A percentile compares a stretch with the other conserved stretches of the same genome.
These are phyloP conservation scores for Pochonia chlamydosporia DNA, from an alignment of 2,329 filamentous ascomycete species.

Conservation along the genomic window DNA sequence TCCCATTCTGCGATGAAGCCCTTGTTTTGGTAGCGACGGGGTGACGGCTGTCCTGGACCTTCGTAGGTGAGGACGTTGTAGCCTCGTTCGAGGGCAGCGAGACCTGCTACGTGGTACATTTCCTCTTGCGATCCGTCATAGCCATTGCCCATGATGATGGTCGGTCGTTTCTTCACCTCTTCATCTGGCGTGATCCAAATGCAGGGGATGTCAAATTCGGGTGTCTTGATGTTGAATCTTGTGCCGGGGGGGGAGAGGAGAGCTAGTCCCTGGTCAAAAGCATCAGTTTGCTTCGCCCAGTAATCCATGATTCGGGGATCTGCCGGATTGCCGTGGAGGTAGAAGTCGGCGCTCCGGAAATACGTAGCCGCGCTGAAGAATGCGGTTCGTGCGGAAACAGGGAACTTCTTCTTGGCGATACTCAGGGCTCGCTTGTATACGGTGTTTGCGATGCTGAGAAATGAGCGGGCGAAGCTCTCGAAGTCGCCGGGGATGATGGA, in stretches of 20 bases:
- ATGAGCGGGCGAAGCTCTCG: conserved; percentile 17
- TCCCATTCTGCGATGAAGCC: conserved; percentile 42
- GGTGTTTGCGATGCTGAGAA: conserved; percentile 14
- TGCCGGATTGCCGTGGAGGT: conserved; percentile 30
- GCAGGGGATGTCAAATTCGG: conserved; percentile 24
- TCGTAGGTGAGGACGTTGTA: conserved; percentile 38
- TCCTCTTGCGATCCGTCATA: conserved; percentile 37
- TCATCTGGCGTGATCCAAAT: conserved; percentile 20
- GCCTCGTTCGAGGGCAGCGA: conserved; percentile 28
- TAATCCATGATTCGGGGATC: conserved; percentile 31
- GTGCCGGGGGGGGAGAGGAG: conserved; percentile 26
- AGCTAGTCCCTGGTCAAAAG: conserved; percentile 32
- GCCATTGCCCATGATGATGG: conserved; percentile 32
- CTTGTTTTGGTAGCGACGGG: conserved; percentile 32
- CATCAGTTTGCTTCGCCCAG: conserved; percentile 27
- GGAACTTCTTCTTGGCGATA: conserved; percentile 11
- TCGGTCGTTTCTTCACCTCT: conserved; percentile 20
- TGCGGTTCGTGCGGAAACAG: conserved; percentile 18
- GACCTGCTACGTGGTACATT: conserved; percentile 30
- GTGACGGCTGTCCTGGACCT: conserved; percentile 37
- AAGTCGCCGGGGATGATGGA: conserved; percentile 16
- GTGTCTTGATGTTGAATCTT: conserved; percentile 23
- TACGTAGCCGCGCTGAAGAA: conserved; percentile 35
- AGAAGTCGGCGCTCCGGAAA: conserved; percentile 36
- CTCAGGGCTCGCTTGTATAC: conserved; percentile 12